Conservation (phyloP, 1,284 basidiomycete genomes). For the Apiotrichum porosum region DNA sequence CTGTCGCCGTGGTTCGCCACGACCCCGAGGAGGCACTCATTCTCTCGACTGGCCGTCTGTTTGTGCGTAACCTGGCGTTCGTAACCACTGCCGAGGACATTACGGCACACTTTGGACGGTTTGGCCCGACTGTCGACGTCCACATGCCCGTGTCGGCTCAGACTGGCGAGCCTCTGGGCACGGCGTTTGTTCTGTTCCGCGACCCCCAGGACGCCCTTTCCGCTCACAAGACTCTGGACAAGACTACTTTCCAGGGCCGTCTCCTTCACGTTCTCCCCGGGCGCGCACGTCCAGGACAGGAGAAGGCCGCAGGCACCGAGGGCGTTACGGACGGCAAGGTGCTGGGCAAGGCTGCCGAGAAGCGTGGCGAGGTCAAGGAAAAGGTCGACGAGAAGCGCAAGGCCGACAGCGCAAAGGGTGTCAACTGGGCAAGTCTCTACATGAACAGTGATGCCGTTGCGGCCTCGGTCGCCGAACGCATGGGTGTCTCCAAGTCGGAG, state of each 20-base stretch:
- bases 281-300: slow-evolving; percentile 55
- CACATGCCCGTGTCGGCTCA: slow-evolving; percentile 72
- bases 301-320: slow-evolving; percentile 52
- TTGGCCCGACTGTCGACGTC: slow-evolving; percentile 71
- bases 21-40: slow-evolving; percentile 58
- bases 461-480: slow-evolving; percentile 72
- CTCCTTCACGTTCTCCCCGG: slow-evolving; percentile 83
- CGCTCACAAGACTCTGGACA: slow-evolving; percentile 76
- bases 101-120: slow-evolving; percentile 61
- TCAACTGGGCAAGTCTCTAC: slow-evolving; percentile 94
- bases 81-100: slow-evolving; percentile 73
- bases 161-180: slow-evolving; percentile 65
- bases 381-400: slow-evolving; percentile 63
- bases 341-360: slow-evolving; percentile 50
- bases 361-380: slow-evolving; percentile 64
- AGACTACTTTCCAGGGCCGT: slow-evolving; percentile 84
- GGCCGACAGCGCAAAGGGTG: slow-evolving; percentile 69
- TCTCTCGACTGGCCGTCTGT: slow-evolving; percentile 72
- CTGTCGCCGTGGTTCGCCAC: slow-evolving; percentile 17
- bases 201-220: slow-evolving; percentile 63
- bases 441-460: slow-evolving; percentile 94
- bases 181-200: slow-evolving; percentile 74
- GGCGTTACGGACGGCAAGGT: slow-evolving; percentile 37
- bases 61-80: slow-evolving; percentile 87
- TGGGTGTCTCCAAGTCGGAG: slow-evolving; percentile 77